Evolutionary conservation across 495 filamentous ascomycete genomes (phyloP), one percentile per base, ranked within the genome.

Genomic region (Rhypophila decipiens): DNA sequence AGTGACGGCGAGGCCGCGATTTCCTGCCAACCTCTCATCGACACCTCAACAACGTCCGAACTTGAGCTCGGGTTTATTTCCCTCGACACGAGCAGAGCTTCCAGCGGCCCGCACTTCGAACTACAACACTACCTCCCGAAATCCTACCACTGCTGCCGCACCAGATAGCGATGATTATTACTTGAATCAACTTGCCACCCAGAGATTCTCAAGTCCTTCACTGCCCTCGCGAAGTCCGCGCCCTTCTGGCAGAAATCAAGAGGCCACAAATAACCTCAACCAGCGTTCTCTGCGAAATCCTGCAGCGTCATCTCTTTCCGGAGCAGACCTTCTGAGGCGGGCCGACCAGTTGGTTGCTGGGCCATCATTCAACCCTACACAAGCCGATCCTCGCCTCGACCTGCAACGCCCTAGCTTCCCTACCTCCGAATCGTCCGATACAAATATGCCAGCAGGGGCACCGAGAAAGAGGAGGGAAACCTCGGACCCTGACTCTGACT

Each of bases 141-240:
- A n/a, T n/a, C n/a, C n/a, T n/a, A 31, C 39, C 29, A 34, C 41
- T 3, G 38, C 4, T 19, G 44, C 43, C n/a, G 47, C 57, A 20
- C 47, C 46, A 9, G 52, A 52, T 44, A 53, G 52, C 40, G 67
- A 69, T 55, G 61, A 68, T 18, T 65, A 53, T 20, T 65, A 53
- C 19, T 33, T 65, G 3, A 23, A 54, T 39, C 29, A 57, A 24
- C 49, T 70, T 5, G 60, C 42, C 22, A 49, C 48, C 39, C 51
- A 50, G 33, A 47, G 67, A 22, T 70, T 68, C 39, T 67, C 66
- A 21, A 69, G 63, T 21, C 67, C 67, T 19, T 70, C 61, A 19
- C 52, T 55, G 41, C 48, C 37, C 15, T 47, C 42, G 31, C 53
- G 21, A 39, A 51, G 24, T 42, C 56, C 39, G 4, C 40, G 24